Conservation (phyloP, 768 basidiomycete species). For the Russula emetica region DNA sequence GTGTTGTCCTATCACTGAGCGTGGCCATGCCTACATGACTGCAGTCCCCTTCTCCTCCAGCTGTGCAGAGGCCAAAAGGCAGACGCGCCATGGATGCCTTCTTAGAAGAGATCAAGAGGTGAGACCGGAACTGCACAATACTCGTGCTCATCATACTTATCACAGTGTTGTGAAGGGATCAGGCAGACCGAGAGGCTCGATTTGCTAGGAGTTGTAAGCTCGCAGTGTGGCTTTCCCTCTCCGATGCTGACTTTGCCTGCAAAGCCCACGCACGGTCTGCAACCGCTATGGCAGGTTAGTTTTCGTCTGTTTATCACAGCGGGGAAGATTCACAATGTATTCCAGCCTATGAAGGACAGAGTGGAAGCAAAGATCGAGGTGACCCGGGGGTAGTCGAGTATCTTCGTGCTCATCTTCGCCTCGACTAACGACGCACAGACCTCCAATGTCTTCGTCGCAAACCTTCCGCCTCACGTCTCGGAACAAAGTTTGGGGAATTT, state of each 20-base stretch:
- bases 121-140: slow-evolving; percentile 21
- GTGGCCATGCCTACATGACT: slow-evolving; percentile 10
- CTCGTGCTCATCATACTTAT: neutral
- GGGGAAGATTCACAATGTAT: neutral
- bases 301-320: neutral
- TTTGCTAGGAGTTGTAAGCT: slow-evolving; percentile 61
- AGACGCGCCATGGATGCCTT: slow-evolving; percentile 96
- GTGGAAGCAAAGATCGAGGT: slow-evolving; percentile 83
- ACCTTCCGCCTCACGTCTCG: slow-evolving; percentile 81
- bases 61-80: slow-evolving; percentile 73
- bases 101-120: slow-evolving; percentile 95
- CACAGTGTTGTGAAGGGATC: slow-evolving; percentile 56
- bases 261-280: slow-evolving; percentile 68
- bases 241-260: slow-evolving; percentile 7
- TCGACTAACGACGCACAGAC: slow-evolving; percentile 50
- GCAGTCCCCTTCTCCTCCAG: slow-evolving; percentile 56
- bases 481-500: slow-evolving; percentile 84
- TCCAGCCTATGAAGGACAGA: slow-evolving; percentile 82
- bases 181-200: slow-evolving; percentile 85
- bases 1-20: slow-evolving; percentile 16
- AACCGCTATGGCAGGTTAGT: slow-evolving; percentile 82
- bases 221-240: neutral
- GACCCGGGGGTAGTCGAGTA: slow-evolving; percentile 66
- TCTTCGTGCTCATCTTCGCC: neutral
- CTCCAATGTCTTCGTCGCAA: slow-evolving; percentile 94